Percentiles rank a stretch among this genome's conserved stretches.
Evolutionary conservation across 257 asterid genomes (phyloP).

Genomic region (Fraxinus americana): DNA sequence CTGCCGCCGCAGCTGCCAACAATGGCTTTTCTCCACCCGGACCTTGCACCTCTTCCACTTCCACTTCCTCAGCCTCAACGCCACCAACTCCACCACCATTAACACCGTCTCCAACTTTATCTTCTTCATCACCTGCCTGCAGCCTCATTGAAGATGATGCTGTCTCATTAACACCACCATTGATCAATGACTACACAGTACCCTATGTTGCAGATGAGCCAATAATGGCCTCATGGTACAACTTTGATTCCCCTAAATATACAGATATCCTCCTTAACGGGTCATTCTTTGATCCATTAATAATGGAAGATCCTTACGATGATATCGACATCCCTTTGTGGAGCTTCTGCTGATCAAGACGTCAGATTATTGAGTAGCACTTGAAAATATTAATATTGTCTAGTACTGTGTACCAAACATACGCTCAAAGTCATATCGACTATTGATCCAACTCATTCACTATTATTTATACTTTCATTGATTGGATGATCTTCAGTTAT

Average conservation of each 20-base stretch:
- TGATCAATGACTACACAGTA: background rate
- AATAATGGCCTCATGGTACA: slow-evolving; percentile 30
- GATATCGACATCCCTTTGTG: slow-evolving; percentile 44
- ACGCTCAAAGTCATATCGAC: background rate
- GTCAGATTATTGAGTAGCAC: background rate
- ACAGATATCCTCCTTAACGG: slow-evolving; percentile 35
- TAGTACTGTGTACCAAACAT: background rate
- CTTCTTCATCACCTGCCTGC: slow-evolving; percentile 10
- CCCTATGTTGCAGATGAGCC: background rate
- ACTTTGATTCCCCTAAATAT: slow-evolving; percentile 52
- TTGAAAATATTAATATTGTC: background rate
- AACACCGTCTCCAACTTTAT: slow-evolving; percentile 13
- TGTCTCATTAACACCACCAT: background rate
- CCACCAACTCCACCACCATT: background rate
- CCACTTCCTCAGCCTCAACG: background rate
- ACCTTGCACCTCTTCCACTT: background rate
- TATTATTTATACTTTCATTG: background rate
- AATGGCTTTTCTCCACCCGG: background rate
- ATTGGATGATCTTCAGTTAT: slow-evolving; percentile 23
- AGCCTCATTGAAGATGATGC: slow-evolving; percentile 20
- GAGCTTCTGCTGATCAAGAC: slow-evolving; percentile 40
- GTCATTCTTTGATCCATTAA: slow-evolving; percentile 38
- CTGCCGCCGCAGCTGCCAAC: slow-evolving; percentile 39
- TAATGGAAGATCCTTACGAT: slow-evolving; percentile 35
- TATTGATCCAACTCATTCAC: slow-evolving; percentile 5